Evolutionary conservation across 2,329 filamentous ascomycete species (phyloP).

Genomic region (Aulographum hederae): DNA sequence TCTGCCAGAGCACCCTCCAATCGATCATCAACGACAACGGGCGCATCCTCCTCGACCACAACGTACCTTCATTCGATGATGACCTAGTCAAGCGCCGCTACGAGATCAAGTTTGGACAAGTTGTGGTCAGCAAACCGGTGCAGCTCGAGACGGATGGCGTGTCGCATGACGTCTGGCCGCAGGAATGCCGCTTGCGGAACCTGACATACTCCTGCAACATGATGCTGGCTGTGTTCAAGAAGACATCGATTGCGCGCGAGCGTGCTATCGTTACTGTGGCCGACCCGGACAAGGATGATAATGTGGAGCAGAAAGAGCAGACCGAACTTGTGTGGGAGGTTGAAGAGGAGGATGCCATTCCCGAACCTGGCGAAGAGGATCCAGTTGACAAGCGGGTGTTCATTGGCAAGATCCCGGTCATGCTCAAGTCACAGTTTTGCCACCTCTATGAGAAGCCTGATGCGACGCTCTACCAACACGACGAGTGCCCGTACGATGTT

Average conservation of each 20-base stretch:
- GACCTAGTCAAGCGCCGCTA: slow-evolving; percentile 78
- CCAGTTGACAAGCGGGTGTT: slow-evolving; percentile 50
- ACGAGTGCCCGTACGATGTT: slow-evolving; percentile 96
- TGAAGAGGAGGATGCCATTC: slow-evolving; percentile 22
- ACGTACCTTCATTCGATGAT: slow-evolving; percentile 53
- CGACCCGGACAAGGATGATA: slow-evolving; percentile 49
- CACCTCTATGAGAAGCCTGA: slow-evolving; percentile 75
- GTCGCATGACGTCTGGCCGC: slow-evolving; percentile 70
- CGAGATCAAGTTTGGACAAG: slow-evolving; percentile 82
- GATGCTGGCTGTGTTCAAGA: slow-evolving; percentile 75
- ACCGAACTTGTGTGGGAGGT: slow-evolving; percentile 28
- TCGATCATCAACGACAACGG: slow-evolving; percentile 87
- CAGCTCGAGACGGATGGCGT: slow-evolving; percentile 87
- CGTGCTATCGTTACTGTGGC: slow-evolving; percentile 37
- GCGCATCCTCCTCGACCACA: slow-evolving; percentile 82
- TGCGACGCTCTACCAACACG: slow-evolving; percentile 62
- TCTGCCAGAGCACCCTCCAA: slow-evolving; percentile 84
- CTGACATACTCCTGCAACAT: slow-evolving; percentile 87
- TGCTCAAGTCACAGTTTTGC: slow-evolving; percentile 95
- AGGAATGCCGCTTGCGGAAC: slow-evolving; percentile 90
- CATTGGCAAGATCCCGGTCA: slow-evolving; percentile 89
- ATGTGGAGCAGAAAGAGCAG: slow-evolving; percentile 19
- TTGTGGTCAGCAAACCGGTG: slow-evolving; percentile 75
- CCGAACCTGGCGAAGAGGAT: slow-evolving; percentile 29
- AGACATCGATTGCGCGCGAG: slow-evolving; percentile 68